phyloP scores from a whole-genome alignment of 2,329 filamentous ascomycete species.

The Cladophialophora bantiana region DNA sequence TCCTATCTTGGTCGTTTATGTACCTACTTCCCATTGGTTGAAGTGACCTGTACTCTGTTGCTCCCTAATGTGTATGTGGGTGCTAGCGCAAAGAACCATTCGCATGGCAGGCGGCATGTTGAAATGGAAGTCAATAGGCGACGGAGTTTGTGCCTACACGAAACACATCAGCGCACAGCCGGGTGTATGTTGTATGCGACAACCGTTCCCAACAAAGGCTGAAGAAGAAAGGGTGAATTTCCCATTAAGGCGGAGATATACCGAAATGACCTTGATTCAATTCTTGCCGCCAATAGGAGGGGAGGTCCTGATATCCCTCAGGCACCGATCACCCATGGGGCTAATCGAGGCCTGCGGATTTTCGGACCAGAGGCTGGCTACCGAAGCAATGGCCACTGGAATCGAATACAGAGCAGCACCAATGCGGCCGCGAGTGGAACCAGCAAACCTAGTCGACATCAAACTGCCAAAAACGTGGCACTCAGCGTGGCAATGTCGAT shows the following conservation, averaged over 20 bases:
- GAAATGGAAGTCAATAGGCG: not conserved
- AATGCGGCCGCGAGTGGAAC: slow-evolving; percentile 2
- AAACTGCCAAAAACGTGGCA: not conserved
- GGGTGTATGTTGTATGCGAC: not conserved
- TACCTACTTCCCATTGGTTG: not conserved
- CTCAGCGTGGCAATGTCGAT: not conserved
- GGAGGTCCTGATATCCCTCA: not conserved
- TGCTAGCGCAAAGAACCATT: not conserved
- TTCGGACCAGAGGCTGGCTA: not conserved
- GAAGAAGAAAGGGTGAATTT: slow-evolving; percentile 4
- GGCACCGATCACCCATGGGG: slow-evolving; percentile 3
- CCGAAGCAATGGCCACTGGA: not conserved
- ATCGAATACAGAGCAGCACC: not conserved
- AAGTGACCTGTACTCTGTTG: not conserved
- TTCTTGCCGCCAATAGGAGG: not conserved
- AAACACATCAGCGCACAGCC: not conserved
- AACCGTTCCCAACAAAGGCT: not conserved
- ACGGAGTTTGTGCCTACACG: not conserved
- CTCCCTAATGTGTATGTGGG: not conserved
- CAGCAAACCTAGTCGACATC: not conserved
- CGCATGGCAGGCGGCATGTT: not conserved
- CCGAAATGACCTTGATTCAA: not conserved
- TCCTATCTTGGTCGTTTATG: not conserved
- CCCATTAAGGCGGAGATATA: not conserved
- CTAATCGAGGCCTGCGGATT: slow-evolving; percentile 15